Evolutionary conservation across 495 filamentous ascomycete genomes (phyloP).

Genomic region (Massariosphaeria phaeospora): DNA sequence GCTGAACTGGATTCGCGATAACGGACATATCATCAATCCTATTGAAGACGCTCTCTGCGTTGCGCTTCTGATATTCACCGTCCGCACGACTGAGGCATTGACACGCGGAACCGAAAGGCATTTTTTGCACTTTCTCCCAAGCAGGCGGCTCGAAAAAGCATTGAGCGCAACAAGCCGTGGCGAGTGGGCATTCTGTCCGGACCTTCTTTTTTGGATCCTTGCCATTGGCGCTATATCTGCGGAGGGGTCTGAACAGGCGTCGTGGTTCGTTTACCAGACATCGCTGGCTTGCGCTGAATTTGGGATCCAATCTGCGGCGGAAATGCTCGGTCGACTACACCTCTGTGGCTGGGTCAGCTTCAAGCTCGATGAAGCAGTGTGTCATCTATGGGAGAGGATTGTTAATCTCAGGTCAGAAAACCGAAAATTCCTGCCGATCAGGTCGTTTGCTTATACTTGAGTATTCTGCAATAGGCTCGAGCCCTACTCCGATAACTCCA

Average conservation of each 20-base stretch:
- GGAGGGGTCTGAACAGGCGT: conserved; percentile 18
- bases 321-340: conserved; percentile 24
- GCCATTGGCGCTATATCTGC: conserved; percentile 32
- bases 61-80: conserved; percentile 28
- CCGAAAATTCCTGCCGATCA: conserved; percentile 21
- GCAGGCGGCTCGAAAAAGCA: conserved; percentile 30
- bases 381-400: conserved; percentile 26
- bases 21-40: conserved; percentile 13
- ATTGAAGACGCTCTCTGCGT: conserved; percentile 33
- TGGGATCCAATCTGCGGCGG: conserved; percentile 6
- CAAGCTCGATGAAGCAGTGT: conserved; percentile 25
- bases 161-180: conserved; percentile 18
- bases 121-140: conserved; percentile 23
- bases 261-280: conserved; percentile 28
- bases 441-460: conserved; percentile 32
- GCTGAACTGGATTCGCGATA: conserved; percentile 21
- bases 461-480: conserved; percentile 23
- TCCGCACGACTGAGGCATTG: conserved; percentile 25
- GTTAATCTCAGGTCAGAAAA: conserved; percentile 30
- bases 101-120: conserved; percentile 1
- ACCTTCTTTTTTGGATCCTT: conserved; percentile 33
- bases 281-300: conserved; percentile 28
- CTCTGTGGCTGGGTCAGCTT: conserved; percentile 32
- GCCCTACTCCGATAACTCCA: conserved; percentile 9
- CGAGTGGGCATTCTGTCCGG: conserved; percentile 27